Evolutionary conservation across 352 stramenopile genomes (phyloP).

Genomic region (Phytophthora ohioensis): DNA sequence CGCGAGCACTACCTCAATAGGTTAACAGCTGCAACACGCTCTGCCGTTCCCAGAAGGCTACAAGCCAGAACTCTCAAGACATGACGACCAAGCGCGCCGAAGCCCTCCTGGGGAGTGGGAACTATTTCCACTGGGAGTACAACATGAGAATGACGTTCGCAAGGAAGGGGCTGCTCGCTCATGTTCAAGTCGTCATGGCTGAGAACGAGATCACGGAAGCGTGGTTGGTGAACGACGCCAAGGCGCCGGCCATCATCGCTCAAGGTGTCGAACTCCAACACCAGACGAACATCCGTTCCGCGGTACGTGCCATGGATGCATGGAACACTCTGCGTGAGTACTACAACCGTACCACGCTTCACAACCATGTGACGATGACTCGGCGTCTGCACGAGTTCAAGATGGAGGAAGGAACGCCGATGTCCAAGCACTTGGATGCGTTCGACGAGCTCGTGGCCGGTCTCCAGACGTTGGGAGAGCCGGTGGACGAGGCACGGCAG

Average conservation of each 20-base stretch:
- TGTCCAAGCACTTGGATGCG: background rate
- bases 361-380: slow-evolving; percentile 42
- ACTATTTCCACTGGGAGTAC: background rate
- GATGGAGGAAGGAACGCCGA: slow-evolving; percentile 22
- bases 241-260: slow-evolving; percentile 39
- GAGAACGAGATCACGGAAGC: slow-evolving; percentile 27
- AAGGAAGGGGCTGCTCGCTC: slow-evolving; percentile 25
- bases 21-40: no score
- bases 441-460: background rate
- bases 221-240: slow-evolving; percentile 33
- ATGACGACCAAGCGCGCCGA: background rate
- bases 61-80: background rate
- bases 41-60: background rate
- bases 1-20: no score
- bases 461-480: background rate
- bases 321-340: slow-evolving; percentile 29
- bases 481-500: background rate
- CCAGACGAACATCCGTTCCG: slow-evolving; percentile 29
- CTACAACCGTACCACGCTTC: slow-evolving; percentile 37
- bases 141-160: slow-evolving; percentile 2
- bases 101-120: background rate
- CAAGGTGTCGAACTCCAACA: slow-evolving; percentile 22
- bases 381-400: slow-evolving; percentile 35
- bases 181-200: slow-evolving; percentile 5
- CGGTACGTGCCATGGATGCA: slow-evolving; percentile 18